Conservation (phyloP, 1,284 basidiomycete genomes). For the Trichosporon sp. region DNA sequence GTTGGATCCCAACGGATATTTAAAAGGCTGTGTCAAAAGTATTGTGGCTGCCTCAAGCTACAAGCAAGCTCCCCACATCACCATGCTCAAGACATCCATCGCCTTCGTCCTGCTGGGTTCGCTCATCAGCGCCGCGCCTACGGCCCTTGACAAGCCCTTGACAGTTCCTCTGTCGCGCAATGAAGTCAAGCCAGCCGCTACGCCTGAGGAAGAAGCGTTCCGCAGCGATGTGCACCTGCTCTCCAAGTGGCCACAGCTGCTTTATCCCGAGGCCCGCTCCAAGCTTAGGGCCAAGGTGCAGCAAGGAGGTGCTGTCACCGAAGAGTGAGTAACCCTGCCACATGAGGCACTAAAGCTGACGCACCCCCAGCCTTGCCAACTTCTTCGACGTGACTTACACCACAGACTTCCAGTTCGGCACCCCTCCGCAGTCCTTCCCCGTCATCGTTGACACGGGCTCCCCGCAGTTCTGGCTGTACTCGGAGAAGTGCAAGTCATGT, state of each 20-base stretch:
- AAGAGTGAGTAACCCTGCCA: background rate
- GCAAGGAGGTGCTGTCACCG: background rate
- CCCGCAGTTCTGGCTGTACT: conserved; percentile 56
- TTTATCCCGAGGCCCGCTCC: background rate
- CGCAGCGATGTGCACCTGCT: background rate
- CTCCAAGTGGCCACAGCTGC: background rate
- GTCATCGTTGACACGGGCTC: conserved; percentile 61
- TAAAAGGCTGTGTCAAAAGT: background rate
- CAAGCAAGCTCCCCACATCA: background rate
- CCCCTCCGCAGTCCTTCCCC: conserved; percentile 58
- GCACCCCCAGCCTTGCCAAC: conserved; percentile 22
- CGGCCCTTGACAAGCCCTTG: background rate
- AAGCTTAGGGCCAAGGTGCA: background rate
- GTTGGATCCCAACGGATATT: background rate
- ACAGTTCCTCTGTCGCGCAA: background rate
- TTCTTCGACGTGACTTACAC: conserved; percentile 41
- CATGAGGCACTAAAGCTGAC: background rate
- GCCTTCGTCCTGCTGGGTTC: background rate
- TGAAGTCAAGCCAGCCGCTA: background rate
- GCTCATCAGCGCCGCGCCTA: background rate
- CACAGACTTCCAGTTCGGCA: conserved; percentile 51
- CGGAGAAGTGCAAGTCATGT: conserved; percentile 19
- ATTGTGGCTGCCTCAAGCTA: background rate
- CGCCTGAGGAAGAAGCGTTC: background rate
- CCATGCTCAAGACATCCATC: background rate